These are phyloP conservation scores for Cutaneotrichosporon sp. DNA, from an alignment of 1,284 basidiomycete genomes.

Conservation along the genomic window DNA sequence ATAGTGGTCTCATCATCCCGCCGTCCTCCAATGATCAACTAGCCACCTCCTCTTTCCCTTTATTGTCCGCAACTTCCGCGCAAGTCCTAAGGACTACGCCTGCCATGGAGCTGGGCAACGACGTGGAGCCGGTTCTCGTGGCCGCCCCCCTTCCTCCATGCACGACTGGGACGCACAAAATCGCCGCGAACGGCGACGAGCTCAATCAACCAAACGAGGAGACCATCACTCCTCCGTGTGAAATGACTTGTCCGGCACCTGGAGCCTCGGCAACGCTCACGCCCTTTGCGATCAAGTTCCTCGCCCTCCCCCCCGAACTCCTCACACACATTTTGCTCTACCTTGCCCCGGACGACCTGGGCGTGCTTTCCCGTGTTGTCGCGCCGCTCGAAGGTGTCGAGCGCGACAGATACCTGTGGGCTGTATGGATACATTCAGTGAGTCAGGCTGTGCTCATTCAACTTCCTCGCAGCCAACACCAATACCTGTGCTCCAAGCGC, in stretches of 20 bases:
- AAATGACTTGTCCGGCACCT: no score
- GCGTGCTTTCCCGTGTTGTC: conserved; percentile 21
- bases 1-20: no score
- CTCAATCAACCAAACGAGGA: not conserved
- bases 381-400: conserved; percentile 21
- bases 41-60: no score
- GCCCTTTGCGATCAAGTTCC: conserved; percentile 14
- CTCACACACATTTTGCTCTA: conserved; percentile 23
- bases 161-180: no score
- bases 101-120: no score
- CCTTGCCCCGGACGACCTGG: conserved; percentile 26
- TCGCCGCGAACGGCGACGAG: no score
- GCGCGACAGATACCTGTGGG: conserved; percentile 20
- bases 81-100: no score
- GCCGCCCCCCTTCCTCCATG: no score
- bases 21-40: no score
- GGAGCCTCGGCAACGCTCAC: not conserved
- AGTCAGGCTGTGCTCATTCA: not conserved
- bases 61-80: no score
- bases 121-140: no score
- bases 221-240: no score
- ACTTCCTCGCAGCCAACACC: not conserved
- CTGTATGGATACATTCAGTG: conserved; percentile 20
- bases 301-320: conserved; percentile 23
- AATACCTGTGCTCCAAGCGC: not conserved